A percentile compares a stretch with the other conserved stretches of the same genome.
These are phyloP conservation scores for Ogataea populi-albae DNA, from an alignment of 805 yeast species.

Conservation along the genomic window DNA sequence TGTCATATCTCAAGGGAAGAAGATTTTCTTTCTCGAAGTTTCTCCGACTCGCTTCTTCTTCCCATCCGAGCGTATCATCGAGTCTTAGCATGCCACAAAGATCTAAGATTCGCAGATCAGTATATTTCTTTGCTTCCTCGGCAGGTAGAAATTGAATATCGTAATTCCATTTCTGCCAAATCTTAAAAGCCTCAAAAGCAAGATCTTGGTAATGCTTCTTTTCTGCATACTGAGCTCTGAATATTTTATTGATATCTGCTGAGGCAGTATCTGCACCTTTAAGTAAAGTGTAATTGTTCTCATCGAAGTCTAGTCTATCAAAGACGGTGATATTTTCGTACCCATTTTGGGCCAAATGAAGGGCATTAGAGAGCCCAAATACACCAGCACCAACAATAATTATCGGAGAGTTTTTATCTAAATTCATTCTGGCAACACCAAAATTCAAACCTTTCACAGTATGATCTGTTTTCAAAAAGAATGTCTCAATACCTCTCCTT, in stretches of 20 bases:
- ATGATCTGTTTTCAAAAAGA: too few relatives aligned
- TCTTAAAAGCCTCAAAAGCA: conserved; percentile 27
- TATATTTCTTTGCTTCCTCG: conserved; percentile 25
- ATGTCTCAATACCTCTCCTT: not conserved
- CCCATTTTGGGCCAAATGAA: conserved; percentile 38
- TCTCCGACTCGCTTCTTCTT: conserved; percentile 23
- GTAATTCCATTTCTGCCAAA: conserved; percentile 27
- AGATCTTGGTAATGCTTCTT: conserved; percentile 34
- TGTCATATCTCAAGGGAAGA: conserved; percentile 29
- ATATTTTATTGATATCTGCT: conserved; percentile 39
- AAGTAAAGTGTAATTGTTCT: conserved; percentile 30
- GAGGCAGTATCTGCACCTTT: conserved; percentile 41
- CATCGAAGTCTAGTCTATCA: conserved; percentile 35
- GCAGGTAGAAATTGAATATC: conserved; percentile 22
- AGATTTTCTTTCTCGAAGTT: conserved; percentile 29
- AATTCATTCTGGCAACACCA: conserved; percentile 5
- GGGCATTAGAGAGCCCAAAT: conserved; percentile 50
- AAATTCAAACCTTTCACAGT: too few relatives aligned
- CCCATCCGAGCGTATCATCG: conserved; percentile 27
- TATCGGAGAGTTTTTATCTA: conserved; percentile 24
- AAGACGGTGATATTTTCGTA: conserved; percentile 36
- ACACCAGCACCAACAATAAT: conserved; percentile 54
- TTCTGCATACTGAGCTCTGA: conserved; percentile 38
- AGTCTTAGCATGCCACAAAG: conserved; percentile 30
- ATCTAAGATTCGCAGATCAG: conserved; percentile 26